Percentiles rank a stretch among this genome's conserved stretches.
phyloP scores from a whole-genome alignment of 2,329 filamentous ascomycete genomes.

The Penicillium sp. region DNA sequence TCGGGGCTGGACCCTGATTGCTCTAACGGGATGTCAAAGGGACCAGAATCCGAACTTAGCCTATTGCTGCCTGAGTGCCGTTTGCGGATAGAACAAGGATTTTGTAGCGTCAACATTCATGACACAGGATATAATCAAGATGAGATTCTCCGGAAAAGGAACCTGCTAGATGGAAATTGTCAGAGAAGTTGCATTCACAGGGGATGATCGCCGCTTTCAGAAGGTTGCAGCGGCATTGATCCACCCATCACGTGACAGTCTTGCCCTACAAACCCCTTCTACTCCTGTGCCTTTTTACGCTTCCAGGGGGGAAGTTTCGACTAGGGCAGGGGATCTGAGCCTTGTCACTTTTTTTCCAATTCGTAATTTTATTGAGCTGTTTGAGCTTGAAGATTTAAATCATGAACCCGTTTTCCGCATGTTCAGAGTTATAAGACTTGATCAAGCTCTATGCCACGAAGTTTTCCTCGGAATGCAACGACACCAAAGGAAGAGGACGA shows the following conservation, averaged over 20 bases:
- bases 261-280: constrained; percentile 18
- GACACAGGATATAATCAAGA: neutral
- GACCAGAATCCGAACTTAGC: constrained; percentile 11
- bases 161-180: neutral
- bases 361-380: neutral
- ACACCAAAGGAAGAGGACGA: neutral
- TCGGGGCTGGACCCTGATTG: neutral
- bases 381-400: no score
- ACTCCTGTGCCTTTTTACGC: neutral
- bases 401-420: neutral
- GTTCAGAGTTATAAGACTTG: neutral
- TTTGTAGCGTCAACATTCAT: neutral
- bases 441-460: neutral
- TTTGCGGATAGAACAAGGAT: constrained; percentile 21
- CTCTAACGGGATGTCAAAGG: neutral
- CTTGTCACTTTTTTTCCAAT: neutral
- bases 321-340: neutral
- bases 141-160: constrained; percentile 1
- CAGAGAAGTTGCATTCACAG: constrained; percentile 17
- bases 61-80: constrained; percentile 13
- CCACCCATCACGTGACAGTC: constrained; percentile 17
- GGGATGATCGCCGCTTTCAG: constrained; percentile 23
- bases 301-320: neutral
- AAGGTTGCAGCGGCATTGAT: constrained; percentile 26
- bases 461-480: constrained; percentile 2